phyloP scores from a whole-genome alignment of 495 filamentous ascomycete genomes.

The Hypoxylon lienhwacheense region DNA sequence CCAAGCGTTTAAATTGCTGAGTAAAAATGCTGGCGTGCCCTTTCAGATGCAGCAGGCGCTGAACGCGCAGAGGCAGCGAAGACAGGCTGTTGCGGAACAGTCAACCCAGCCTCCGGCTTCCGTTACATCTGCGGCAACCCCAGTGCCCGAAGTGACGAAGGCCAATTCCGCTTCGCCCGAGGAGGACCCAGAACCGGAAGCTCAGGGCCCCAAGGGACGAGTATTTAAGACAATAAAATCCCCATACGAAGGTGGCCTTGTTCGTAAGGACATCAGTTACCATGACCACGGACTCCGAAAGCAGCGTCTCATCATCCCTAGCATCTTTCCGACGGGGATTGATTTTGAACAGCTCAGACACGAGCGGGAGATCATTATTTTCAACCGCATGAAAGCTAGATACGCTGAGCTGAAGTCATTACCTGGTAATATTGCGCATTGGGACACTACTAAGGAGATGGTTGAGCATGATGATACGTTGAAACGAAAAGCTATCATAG shows the following conservation, averaged over 20 bases:
- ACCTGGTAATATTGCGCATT: constrained; percentile 77
- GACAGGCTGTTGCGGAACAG: constrained; percentile 63
- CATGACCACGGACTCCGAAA: constrained; percentile 71
- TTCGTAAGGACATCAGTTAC: constrained; percentile 68
- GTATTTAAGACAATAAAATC: constrained; percentile 63
- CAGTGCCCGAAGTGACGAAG: constrained; percentile 41
- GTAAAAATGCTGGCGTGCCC: constrained; percentile 78
- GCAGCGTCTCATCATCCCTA: constrained; percentile 75
- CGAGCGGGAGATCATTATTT: constrained; percentile 82
- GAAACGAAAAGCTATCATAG: constrained; percentile 87
- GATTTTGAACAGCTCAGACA: constrained; percentile 79
- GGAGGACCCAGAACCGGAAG: constrained; percentile 31
- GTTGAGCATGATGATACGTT: constrained; percentile 76
- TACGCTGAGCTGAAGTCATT: constrained; percentile 80
- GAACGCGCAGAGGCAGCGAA: constrained; percentile 68
- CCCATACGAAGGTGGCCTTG: constrained; percentile 59
- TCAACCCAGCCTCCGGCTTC: constrained; percentile 33
- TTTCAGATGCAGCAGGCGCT: constrained; percentile 72
- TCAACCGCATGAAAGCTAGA: constrained; percentile 83
- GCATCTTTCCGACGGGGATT: constrained; percentile 84
- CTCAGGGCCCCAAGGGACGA: constrained; percentile 38
- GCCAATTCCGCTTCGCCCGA: constrained; percentile 39
- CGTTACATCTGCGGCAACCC: constrained; percentile 48
- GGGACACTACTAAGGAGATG: constrained; percentile 74
- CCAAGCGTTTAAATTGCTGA: constrained; percentile 75